phyloP scores from a whole-genome alignment of 2,329 filamentous ascomycete species.

The Sclerotinia glacialis region DNA sequence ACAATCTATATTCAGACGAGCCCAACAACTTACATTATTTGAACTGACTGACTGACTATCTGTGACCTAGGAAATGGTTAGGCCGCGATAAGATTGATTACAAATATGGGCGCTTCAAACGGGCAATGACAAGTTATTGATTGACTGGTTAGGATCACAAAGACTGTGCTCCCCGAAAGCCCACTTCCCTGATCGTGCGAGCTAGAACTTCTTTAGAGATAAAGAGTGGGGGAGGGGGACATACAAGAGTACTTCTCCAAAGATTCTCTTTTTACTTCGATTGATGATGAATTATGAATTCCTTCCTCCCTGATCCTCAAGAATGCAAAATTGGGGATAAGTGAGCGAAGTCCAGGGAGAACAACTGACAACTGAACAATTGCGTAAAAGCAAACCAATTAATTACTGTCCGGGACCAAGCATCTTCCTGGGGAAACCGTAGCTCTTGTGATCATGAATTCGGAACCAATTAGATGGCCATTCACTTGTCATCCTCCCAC shows the following conservation, averaged over 20 bases:
- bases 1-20: not conserved
- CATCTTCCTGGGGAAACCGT: conserved; percentile 2
- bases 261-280: not conserved
- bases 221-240: not conserved
- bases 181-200: not conserved
- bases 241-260: too few relatives aligned
- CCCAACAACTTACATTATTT: not conserved
- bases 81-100: not conserved
- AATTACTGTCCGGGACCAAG: not conserved
- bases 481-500: not conserved
- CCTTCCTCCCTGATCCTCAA: not conserved
- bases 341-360: not conserved
- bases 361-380: too few relatives aligned
- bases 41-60: not conserved
- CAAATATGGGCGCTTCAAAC: conserved; percentile 1
- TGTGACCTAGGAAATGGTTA: not conserved
- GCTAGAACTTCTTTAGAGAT: not conserved
- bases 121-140: not conserved
- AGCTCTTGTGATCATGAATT: conserved; percentile 13
- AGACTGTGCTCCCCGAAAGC: conserved; percentile 10
- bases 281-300: too few relatives aligned
- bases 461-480: conserved; percentile 3
- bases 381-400: not conserved
- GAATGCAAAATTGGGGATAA: not conserved
- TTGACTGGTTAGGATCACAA: not conserved